Evolutionary conservation across 176 grass and related monocot genomes (phyloP), one percentile per base, ranked within the genome.

Genomic region (Urochloa ruziziensis): DNA sequence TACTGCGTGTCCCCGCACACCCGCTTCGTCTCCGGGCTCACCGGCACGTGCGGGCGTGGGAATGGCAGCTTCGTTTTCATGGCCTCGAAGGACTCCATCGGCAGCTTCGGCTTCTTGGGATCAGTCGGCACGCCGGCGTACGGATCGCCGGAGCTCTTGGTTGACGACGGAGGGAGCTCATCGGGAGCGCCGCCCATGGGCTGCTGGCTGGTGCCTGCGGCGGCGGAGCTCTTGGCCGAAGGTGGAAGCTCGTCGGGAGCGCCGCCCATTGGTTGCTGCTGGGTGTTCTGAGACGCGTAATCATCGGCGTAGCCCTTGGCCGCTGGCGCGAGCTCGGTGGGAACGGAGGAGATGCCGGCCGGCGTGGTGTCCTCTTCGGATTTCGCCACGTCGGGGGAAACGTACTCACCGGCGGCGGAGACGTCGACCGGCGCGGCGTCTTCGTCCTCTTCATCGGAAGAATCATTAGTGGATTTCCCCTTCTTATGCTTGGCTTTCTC

Each of bases 1-100:
- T 79, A 33, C 36, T 58, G 33, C 40, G 93, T 88, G 47, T 67
- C 27, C 48, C 24, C 10, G 88, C 93, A 96, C 17, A 91, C 2
- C 14, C 23, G 5, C 43, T 80, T 78, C 29, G 84, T 59, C 49
- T 36, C 2, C 11, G 88, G 83, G 73, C 30, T 86, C 66, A 82
- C n/a, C n/a, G n/a, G 65, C 47, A 70, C 9, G 10, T 27, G n/a
- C n/a, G n/a, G n/a, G n/a, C n/a, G n/a, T 4, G 0, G 36, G 61
- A 6, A 1, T 5, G 14, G 44, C 4, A 48, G 32, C 36, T 1
- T 14, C 58, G 8, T 33, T 30, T 65, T n/a, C 67, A 56, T 13
- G 25, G 14, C 37, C 4, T 29, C 18, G 16, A 65, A 25, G 19
- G 81, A 58, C 67, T 64, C 57, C 75, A 67, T 24, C 12, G 24